Evolutionary conservation across 2,329 filamentous ascomycete genomes (phyloP).

Genomic region (Rhytidhysteron rufulum): DNA sequence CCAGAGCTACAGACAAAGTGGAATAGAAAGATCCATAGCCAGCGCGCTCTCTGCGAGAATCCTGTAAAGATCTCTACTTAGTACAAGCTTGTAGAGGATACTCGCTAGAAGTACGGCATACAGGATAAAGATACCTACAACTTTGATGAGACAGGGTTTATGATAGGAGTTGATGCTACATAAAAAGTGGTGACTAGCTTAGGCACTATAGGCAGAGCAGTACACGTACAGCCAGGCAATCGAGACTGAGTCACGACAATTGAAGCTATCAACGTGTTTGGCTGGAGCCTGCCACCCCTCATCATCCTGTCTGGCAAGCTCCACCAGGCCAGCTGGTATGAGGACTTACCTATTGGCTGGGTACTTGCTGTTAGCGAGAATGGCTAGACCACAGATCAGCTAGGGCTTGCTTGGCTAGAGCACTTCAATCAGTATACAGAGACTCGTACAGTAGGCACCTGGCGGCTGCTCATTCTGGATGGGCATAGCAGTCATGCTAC

Average conservation of each 20-base stretch:
- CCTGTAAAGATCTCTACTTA: background rate
- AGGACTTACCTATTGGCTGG: background rate
- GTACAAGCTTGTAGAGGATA: conserved; percentile 1
- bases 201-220: no score
- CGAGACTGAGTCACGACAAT: conserved; percentile 5
- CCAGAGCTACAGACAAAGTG: conserved; percentile 1
- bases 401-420: conserved; percentile 2
- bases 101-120: background rate
- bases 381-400: conserved; percentile 1
- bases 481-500: conserved; percentile 4
- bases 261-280: conserved; percentile 4
- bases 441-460: background rate
- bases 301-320: conserved; percentile 6
- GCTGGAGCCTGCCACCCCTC: conserved; percentile 8
- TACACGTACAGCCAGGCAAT: background rate
- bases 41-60: background rate
- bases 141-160: conserved; percentile 5
- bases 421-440: conserved; percentile 2
- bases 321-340: conserved; percentile 2
- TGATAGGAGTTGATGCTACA: background rate
- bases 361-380: conserved; percentile 2
- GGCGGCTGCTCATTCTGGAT: conserved; percentile 5
- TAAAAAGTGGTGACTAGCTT: background rate
- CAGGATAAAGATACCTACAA: conserved; percentile 2
- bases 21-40: background rate